Conservation (phyloP, 257 asterid genomes). For the Rubia yunnanensis region DNA sequence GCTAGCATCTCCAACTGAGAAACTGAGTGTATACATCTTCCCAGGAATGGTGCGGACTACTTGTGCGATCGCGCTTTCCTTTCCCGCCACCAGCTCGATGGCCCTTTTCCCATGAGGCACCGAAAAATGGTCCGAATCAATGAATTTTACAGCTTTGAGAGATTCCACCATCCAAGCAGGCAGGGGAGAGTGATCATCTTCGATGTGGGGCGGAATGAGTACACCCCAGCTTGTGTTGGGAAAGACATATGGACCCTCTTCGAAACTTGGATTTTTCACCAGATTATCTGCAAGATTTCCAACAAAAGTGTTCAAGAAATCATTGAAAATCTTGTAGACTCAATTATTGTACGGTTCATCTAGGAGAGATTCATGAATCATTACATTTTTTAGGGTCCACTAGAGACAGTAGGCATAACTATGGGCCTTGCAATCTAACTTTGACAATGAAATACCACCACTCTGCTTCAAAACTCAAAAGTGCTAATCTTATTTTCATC, state of each 20-base stretch:
- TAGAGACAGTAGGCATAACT: background rate
- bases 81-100: constrained; percentile 84
- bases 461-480: background rate
- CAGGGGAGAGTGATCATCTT: constrained; percentile 85
- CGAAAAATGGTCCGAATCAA: constrained; percentile 73
- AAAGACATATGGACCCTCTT: constrained; percentile 85
- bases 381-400: background rate
- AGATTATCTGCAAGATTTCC: constrained; percentile 49
- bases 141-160: constrained; percentile 80
- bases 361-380: background rate
- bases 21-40: constrained; percentile 57
- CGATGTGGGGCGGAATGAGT: constrained; percentile 87
- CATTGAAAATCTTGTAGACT: constrained; percentile 11
- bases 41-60: constrained; percentile 57
- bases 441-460: background rate
- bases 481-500: background rate
- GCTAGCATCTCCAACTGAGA: constrained; percentile 89
- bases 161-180: constrained; percentile 99
- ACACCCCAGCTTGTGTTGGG: constrained; percentile 94
- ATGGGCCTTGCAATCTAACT: background rate
- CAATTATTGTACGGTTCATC: background rate
- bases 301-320: background rate
- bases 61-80: constrained; percentile 94
- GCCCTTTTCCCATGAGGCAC: constrained; percentile 80
- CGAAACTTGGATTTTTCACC: constrained; percentile 76